phyloP scores from a whole-genome alignment of 108 stramenopile genomes.

The Fragilariopsis cylindrus region DNA sequence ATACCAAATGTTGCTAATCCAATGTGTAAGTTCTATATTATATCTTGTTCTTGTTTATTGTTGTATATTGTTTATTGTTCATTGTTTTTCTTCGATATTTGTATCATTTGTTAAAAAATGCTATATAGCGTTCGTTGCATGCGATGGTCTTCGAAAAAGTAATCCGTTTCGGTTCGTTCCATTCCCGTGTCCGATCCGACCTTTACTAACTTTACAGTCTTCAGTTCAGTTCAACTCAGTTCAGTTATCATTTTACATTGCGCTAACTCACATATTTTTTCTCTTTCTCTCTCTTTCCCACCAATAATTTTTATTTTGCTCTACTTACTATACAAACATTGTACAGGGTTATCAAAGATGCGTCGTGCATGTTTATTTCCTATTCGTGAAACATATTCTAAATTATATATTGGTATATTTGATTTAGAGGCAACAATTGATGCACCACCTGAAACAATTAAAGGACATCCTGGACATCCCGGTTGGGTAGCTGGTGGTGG shows the following conservation, averaged over 20 bases:
- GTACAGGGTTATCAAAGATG: slow-evolving; percentile 30
- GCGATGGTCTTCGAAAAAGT: too few relatives aligned
- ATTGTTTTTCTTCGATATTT: too few relatives aligned
- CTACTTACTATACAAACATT: background rate
- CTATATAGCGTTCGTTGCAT: too few relatives aligned
- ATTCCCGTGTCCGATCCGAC: too few relatives aligned
- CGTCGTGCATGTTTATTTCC: slow-evolving; percentile 70
- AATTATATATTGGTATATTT: slow-evolving; percentile 59
- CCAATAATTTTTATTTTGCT: background rate
- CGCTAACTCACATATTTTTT: background rate
- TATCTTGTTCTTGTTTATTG: slow-evolving; percentile 1
- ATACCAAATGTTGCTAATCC: slow-evolving; percentile 51
- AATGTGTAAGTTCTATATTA: slow-evolving; percentile 34
- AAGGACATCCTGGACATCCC: slow-evolving; percentile 5
- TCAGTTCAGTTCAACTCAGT: too few relatives aligned
- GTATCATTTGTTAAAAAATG: too few relatives aligned
- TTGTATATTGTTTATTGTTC: background rate
- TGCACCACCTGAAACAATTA: background rate
- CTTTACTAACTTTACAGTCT: too few relatives aligned
- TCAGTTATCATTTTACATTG: too few relatives aligned
- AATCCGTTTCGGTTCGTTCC: too few relatives aligned
- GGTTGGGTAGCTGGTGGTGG: slow-evolving; percentile 1
- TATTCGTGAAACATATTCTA: slow-evolving; percentile 48
- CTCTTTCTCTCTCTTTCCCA: background rate
- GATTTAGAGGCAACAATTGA: slow-evolving; percentile 28